A percentile compares a stretch with the other conserved stretches of the same genome.
These are phyloP conservation scores for Rhynchospora breviuscula DNA, from an alignment of 176 grass and related monocot genomes.

Conservation along the genomic window DNA sequence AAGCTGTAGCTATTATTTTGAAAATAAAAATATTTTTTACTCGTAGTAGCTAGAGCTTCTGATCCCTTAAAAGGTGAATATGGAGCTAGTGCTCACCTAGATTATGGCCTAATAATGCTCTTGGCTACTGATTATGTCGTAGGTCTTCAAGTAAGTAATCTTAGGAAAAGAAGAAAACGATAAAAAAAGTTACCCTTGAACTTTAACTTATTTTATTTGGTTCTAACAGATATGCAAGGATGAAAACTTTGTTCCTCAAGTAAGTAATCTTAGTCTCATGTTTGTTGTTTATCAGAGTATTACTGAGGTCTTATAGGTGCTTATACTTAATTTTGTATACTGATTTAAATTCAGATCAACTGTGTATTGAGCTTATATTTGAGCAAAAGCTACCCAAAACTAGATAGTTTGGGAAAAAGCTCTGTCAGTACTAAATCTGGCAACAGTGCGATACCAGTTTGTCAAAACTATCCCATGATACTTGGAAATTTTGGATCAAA, in stretches of 20 bases:
- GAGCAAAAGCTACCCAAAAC: too few species aligned
- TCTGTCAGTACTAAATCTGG: too few species aligned
- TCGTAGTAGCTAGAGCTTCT: conserved; percentile 55
- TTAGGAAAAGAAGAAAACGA: not conserved
- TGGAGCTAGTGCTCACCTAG: conserved; percentile 87
- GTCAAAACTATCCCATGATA: too few species aligned
- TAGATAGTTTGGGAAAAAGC: too few species aligned
- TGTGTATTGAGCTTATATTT: too few species aligned
- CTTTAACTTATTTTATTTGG: not conserved
- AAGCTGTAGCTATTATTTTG: conserved; percentile 24
- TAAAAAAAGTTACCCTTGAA: too few species aligned
- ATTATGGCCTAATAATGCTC: conserved; percentile 76
- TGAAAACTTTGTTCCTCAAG: conserved; percentile 53
- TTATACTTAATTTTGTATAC: too few species aligned
- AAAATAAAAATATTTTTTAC: conserved; percentile 2
- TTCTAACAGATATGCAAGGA: conserved; percentile 71
- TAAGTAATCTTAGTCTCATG: conserved; percentile 45
- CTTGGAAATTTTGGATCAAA: too few species aligned
- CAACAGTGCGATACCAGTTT: too few species aligned
- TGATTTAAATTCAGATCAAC: too few species aligned
- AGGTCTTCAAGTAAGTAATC: conserved; percentile 50
- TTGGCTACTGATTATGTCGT: conserved; percentile 72
- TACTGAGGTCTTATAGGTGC: not conserved
- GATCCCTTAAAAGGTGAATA: conserved; percentile 58
- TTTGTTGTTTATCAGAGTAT: not conserved